phyloP scores from a whole-genome alignment of 352 stramenopile species.

The Phytophthora kernoviae region DNA sequence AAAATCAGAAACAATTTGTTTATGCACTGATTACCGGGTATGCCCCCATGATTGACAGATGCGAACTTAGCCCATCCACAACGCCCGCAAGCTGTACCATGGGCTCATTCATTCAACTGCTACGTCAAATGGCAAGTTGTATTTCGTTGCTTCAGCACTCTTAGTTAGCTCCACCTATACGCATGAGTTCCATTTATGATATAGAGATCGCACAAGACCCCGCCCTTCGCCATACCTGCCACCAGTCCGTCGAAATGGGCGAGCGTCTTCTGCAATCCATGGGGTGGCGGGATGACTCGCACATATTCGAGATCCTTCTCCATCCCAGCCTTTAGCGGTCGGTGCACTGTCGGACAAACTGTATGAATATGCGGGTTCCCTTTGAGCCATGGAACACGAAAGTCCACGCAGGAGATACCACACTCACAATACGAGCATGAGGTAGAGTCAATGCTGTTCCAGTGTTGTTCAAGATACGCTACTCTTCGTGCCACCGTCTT shows the following conservation, averaged over 20 bases:
- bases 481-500: neutral
- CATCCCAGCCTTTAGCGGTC: neutral
- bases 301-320: neutral
- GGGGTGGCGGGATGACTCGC: neutral
- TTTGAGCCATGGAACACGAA: too few species aligned
- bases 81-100: too few species aligned
- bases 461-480: slow-evolving; percentile 4
- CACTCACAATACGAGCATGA: neutral
- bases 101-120: too few species aligned
- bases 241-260: slow-evolving; percentile 1
- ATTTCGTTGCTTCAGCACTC: too few species aligned
- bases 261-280: neutral
- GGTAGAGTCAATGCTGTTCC: neutral
- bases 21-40: too few species aligned
- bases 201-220: slow-evolving; percentile 1
- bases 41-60: too few species aligned
- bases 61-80: too few species aligned
- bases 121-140: too few species aligned
- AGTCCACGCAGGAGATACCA: neutral
- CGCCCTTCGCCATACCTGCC: neutral
- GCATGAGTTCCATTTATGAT: neutral
- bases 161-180: too few species aligned
- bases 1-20: too few species aligned
- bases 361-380: too few species aligned
- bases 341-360: neutral